These are phyloP conservation scores for Candida suzukii DNA, from an alignment of 805 yeast species.

Conservation along the genomic window DNA sequence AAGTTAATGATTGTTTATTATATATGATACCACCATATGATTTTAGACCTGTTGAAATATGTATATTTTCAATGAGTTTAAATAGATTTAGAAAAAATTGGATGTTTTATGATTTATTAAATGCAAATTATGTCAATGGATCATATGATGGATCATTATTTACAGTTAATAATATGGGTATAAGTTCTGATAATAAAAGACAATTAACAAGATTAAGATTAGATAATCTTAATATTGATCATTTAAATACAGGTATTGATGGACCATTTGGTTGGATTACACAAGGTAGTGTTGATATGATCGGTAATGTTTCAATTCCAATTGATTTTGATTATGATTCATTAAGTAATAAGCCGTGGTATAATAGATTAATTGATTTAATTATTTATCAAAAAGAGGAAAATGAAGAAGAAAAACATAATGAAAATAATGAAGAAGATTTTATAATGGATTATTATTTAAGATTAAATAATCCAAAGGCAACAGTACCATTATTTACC, in stretches of 20 bases:
- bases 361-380: too few species aligned
- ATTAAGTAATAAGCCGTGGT: too few species aligned
- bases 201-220: conserved; percentile 73
- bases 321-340: conserved; percentile 38
- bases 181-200: conserved; percentile 14
- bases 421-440: background rate
- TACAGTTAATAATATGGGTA: conserved; percentile 53
- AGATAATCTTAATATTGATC: conserved; percentile 82
- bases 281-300: conserved; percentile 84
- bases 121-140: conserved; percentile 82
- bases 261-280: conserved; percentile 99
- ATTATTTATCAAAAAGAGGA: background rate
- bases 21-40: conserved; percentile 75
- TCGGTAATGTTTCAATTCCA: conserved; percentile 85
- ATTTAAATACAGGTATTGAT: conserved; percentile 78
- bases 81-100: conserved; percentile 83
- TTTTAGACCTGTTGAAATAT: conserved; percentile 78
- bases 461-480: conserved; percentile 78
- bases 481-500: conserved; percentile 80
- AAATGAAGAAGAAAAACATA: background rate
- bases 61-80: conserved; percentile 80
- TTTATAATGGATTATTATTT: conserved; percentile 77
- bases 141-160: conserved; percentile 89
- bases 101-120: conserved; percentile 82
- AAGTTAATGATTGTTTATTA: conserved; percentile 78